Base-by-base conservation (phyloP, 306 rosid genomes). In the Castanea crenata region DNA sequence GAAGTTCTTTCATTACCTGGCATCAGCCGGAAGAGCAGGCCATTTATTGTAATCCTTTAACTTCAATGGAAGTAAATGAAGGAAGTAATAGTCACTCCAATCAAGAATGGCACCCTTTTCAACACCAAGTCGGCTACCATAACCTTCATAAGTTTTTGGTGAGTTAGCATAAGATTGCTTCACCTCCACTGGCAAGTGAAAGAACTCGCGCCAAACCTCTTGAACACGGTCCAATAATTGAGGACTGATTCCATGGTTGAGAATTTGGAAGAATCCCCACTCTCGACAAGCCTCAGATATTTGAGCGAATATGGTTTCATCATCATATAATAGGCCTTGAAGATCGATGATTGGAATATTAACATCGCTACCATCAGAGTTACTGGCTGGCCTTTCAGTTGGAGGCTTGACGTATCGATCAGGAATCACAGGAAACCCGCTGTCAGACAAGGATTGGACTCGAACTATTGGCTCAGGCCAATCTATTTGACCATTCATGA, bases 381-480 rank as follows among this genome's bases (percentile, higher is more conserved):
- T 35, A 21, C 0, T 2, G 21, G 86, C 75, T 25, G 92, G 92
- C 51, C 92, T 86, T 1, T 90, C 90, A 20, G 54, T 10, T 1
- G 76, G 82, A 19, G 97, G 93, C 55, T 94, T 94, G 79, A 94
- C 83, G 75, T 94, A 94, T 2, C 91, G 90, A 71, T 74, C 76
- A 2, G 98, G 98, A 58, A 94, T 82, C 44, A 65, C 75, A 21
- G 84, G 54, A 5, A 5, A 41, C 68, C 88, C 81, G 25, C 68
- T 76, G 15, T 94, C 89, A 7, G 98, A 89, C 58, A 94, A 77
- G 86, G 94, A 82, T 59, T 94, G 98, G 64, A 94, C 98, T 0
- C 98, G 85, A 16, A 91, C 85, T 13, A 94, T 87, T 32, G 97
- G 94, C 58, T 94, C 98, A 1, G 98, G 98, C 98, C 98, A 94